phyloP scores from a whole-genome alignment of 2,329 filamentous ascomycete species.

The Paecilomyces dactylethromorphus region DNA sequence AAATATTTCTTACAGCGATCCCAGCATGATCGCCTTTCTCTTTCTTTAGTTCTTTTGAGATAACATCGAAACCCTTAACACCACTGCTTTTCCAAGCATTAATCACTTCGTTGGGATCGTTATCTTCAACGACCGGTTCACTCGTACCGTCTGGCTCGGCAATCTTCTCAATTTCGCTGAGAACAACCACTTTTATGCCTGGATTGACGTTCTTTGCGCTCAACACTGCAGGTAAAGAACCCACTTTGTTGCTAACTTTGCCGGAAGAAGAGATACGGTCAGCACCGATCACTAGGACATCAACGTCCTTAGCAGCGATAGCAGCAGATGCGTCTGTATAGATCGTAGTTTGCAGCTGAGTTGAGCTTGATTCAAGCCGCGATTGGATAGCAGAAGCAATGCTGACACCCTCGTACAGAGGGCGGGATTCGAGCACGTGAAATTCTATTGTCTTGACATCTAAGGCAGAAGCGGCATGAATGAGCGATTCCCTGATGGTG shows the following conservation, averaged over 20 bases:
- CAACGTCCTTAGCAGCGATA: conserved; percentile 44
- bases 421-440: conserved; percentile 60
- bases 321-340: conserved; percentile 57
- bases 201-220: conserved; percentile 47
- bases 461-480: conserved; percentile 31
- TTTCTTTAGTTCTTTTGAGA: conserved; percentile 9
- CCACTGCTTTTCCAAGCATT: conserved; percentile 37
- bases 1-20: conserved; percentile 40
- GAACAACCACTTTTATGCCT: conserved; percentile 44
- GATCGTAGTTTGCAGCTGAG: conserved; percentile 39
- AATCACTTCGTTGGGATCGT: conserved; percentile 47
- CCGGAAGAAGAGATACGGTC: conserved; percentile 55
- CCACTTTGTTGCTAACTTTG: conserved; percentile 61
- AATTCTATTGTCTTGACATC: conserved; percentile 43
- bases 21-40: conserved; percentile 9
- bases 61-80: conserved; percentile 15
- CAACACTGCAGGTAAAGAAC: conserved; percentile 54
- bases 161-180: conserved; percentile 59
- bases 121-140: conserved; percentile 45
- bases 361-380: conserved; percentile 14
- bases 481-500: conserved; percentile 49
- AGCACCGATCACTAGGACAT: conserved; percentile 58
- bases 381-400: conserved; percentile 40
- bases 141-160: conserved; percentile 39
- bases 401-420: conserved; percentile 58